These are phyloP conservation scores for Hericium rajendrae DNA, from an alignment of 768 basidiomycete genomes.

Conservation along the genomic window DNA sequence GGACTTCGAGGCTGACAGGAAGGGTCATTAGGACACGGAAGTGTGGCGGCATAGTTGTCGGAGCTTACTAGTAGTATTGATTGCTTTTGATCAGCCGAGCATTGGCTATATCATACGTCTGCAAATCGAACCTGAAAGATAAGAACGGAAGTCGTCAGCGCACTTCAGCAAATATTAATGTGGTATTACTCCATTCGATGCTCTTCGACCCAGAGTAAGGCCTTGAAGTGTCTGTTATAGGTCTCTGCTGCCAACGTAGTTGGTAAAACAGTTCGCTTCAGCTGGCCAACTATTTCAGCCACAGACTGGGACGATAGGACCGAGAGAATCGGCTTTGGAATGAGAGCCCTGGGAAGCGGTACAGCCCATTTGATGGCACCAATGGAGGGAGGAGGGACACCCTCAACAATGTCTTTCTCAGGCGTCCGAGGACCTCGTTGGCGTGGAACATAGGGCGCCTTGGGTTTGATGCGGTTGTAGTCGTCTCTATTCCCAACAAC, in stretches of 20 bases:
- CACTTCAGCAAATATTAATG: no score
- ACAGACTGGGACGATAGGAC: neutral
- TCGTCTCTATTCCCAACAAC: constrained; percentile 38
- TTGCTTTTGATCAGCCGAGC: constrained; percentile 27
- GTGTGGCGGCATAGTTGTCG: neutral
- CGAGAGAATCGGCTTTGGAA: neutral
- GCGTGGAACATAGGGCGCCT: constrained; percentile 36
- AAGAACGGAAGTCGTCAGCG: no score
- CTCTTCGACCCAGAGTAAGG: constrained; percentile 48
- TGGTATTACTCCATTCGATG: constrained; percentile 14
- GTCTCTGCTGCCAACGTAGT: constrained; percentile 25
- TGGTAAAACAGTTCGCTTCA: constrained; percentile 26
- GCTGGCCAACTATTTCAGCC: neutral
- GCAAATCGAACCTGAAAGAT: constrained; percentile 21
- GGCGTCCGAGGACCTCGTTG: constrained; percentile 16
- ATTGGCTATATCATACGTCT: constrained; percentile 28
- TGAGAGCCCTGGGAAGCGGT: neutral
- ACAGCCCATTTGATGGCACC: neutral
- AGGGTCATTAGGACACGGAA: neutral
- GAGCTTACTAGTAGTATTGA: constrained; percentile 34
- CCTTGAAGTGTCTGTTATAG: constrained; percentile 39
- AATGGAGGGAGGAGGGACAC: constrained; percentile 7
- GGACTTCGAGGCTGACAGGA: constrained; percentile 34
- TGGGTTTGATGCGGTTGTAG: constrained; percentile 36
- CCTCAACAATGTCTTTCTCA: constrained; percentile 12